phyloP scores from a whole-genome alignment of 73 alveolate species.

The Tetrahymena borealis region DNA sequence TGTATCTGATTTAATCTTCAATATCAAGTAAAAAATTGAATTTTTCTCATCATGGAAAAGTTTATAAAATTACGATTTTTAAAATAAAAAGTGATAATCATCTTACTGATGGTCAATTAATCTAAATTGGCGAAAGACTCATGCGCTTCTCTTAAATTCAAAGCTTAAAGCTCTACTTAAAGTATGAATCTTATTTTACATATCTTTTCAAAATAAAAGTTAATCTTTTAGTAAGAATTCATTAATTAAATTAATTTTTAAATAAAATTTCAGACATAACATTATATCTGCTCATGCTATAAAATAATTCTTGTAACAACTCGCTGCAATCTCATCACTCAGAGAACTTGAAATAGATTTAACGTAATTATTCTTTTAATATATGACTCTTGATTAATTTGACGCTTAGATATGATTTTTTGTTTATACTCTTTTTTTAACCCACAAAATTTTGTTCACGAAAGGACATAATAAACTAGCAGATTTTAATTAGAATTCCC shows the following conservation, averaged over 20 bases:
- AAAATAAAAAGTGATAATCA: neutral
- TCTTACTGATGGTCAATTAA: neutral
- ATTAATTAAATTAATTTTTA: neutral
- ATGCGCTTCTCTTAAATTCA: neutral
- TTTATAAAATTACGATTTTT: neutral
- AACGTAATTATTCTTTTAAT: neutral
- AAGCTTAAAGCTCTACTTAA: neutral
- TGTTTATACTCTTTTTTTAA: no score
- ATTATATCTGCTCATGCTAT: neutral
- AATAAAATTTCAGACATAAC: neutral
- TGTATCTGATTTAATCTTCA: neutral
- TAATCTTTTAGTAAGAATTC: neutral
- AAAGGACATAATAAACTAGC: no score
- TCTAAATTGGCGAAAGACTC: neutral
- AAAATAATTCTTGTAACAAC: neutral
- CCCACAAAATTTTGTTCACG: no score
- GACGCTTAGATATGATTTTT: no score
- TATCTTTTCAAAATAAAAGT: neutral
- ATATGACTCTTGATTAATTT: neutral
- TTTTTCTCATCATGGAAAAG: neutral
- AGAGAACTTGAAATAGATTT: neutral
- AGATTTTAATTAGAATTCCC: no score
- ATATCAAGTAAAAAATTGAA: neutral
- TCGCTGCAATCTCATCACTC: neutral
- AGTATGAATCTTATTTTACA: neutral